A percentile compares a stretch with the other conserved stretches of the same genome.
Conservation (phyloP, 345 rosid species). For the Aquilaria malaccensis region DNA sequence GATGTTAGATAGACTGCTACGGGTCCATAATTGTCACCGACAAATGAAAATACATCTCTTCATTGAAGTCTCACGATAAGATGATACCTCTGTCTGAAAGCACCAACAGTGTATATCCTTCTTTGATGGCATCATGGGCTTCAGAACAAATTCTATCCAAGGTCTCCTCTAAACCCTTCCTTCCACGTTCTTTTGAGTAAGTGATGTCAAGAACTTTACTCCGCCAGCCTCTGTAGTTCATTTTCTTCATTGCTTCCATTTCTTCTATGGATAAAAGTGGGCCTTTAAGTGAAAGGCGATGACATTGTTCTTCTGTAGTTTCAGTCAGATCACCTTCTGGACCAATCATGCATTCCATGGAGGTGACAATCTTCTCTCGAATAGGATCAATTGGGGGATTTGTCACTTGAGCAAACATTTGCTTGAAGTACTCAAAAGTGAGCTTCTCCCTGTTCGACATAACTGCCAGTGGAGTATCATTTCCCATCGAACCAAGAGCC, state of each 20-base stretch:
- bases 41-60: neutral
- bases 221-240: conserved; percentile 88
- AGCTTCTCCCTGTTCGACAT: conserved; percentile 92
- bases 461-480: conserved; percentile 96
- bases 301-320: conserved; percentile 96
- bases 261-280: conserved; percentile 76
- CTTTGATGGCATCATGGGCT: conserved; percentile 77
- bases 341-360: conserved; percentile 99
- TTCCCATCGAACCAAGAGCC: conserved; percentile 99
- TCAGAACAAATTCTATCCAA: conserved; percentile 85
- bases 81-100: conserved; percentile 93
- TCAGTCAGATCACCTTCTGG: conserved; percentile 99
- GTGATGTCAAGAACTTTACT: conserved; percentile 90
- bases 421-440: conserved; percentile 94
- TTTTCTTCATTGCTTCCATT: conserved; percentile 83
- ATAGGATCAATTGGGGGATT: conserved; percentile 99
- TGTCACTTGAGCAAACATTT: conserved; percentile 99
- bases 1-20: no score
- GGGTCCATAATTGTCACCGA: neutral
- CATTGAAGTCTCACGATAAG: neutral
- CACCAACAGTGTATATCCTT: conserved; percentile 78
- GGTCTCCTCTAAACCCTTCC: conserved; percentile 89
- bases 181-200: conserved; percentile 64
- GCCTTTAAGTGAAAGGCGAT: conserved; percentile 85
- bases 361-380: conserved; percentile 97